Percentiles rank a stretch among this genome's conserved stretches.
These are phyloP conservation scores for Myochromella boudieri DNA, from an alignment of 768 basidiomycete genomes.

Conservation along the genomic window DNA sequence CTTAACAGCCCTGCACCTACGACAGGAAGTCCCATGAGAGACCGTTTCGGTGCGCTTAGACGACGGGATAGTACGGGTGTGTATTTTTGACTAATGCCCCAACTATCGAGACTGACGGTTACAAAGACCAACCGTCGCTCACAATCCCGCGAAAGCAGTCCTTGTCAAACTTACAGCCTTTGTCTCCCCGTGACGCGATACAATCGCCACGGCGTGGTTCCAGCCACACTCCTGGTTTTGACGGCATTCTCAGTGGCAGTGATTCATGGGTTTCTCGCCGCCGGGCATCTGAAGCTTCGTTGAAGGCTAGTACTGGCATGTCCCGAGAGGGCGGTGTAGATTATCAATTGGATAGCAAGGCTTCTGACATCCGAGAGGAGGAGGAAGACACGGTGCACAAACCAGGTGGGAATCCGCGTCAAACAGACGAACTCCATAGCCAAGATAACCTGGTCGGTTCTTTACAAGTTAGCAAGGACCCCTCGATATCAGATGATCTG, in stretches of 20 bases:
- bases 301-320: constrained; percentile 39
- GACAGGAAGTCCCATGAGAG: constrained; percentile 58
- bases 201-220: constrained; percentile 70
- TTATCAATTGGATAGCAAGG: constrained; percentile 39
- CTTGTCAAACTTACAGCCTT: constrained; percentile 55
- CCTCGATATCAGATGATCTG: neutral
- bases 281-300: constrained; percentile 56
- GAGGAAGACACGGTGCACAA: constrained; percentile 41
- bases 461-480: neutral
- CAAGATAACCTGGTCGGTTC: neutral
- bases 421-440: constrained; percentile 3
- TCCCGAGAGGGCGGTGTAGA: constrained; percentile 38
- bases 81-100: constrained; percentile 6
- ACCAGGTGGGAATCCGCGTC: constrained; percentile 1
- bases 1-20: constrained; percentile 44
- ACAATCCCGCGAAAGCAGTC: constrained; percentile 67
- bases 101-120: constrained; percentile 18
- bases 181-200: constrained; percentile 58
- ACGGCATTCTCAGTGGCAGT: constrained; percentile 66
- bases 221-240: constrained; percentile 60
- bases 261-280: constrained; percentile 71
- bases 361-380: constrained; percentile 58
- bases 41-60: constrained; percentile 63
- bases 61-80: constrained; percentile 73
- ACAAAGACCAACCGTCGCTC: constrained; percentile 58